Percentiles rank a stretch among this genome's conserved stretches.
Evolutionary conservation across 495 filamentous ascomycete genomes (phyloP).

Genomic region (Xylaria curta): DNA sequence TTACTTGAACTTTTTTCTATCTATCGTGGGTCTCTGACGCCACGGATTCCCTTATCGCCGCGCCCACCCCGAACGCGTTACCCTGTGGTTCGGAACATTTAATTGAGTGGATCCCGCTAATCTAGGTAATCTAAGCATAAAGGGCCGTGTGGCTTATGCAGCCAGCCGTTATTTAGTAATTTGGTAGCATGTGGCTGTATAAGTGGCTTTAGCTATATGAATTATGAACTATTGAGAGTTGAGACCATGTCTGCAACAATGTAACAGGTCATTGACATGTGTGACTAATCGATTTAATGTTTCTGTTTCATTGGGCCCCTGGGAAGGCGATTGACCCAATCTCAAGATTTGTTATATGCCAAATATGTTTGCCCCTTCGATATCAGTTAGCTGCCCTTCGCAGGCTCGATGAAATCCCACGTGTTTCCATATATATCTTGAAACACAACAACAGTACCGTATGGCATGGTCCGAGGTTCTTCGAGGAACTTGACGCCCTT

Average conservation of each 20-base stretch:
- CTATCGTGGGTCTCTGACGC: constrained; percentile 31
- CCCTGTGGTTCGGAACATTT: not conserved
- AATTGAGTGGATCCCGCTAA: constrained; percentile 13
- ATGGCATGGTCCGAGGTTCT: constrained; percentile 17
- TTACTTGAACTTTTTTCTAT: constrained; percentile 21
- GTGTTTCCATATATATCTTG: constrained; percentile 23
- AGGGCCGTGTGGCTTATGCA: not conserved
- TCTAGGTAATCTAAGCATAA: not conserved
- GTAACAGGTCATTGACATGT: not conserved
- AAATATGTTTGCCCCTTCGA: not conserved
- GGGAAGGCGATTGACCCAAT: not conserved
- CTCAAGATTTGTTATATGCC: not conserved
- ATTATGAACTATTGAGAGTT: not conserved
- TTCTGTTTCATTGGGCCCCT: not conserved
- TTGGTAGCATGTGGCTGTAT: not conserved
- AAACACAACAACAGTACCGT: constrained; percentile 18
- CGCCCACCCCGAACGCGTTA: not conserved
- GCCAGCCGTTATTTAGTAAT: not conserved
- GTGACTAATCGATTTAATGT: not conserved
- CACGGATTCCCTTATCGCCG: constrained; percentile 24
- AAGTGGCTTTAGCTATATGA: not conserved
- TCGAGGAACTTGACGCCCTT: constrained; percentile 21
- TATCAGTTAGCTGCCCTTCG: not conserved
- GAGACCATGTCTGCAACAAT: not conserved
- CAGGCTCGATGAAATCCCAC: constrained; percentile 23